Percentiles rank a stretch among this genome's conserved stretches.
These are phyloP conservation scores for Rhypophila decipiens DNA, from an alignment of 495 filamentous ascomycete genomes.

Conservation along the genomic window DNA sequence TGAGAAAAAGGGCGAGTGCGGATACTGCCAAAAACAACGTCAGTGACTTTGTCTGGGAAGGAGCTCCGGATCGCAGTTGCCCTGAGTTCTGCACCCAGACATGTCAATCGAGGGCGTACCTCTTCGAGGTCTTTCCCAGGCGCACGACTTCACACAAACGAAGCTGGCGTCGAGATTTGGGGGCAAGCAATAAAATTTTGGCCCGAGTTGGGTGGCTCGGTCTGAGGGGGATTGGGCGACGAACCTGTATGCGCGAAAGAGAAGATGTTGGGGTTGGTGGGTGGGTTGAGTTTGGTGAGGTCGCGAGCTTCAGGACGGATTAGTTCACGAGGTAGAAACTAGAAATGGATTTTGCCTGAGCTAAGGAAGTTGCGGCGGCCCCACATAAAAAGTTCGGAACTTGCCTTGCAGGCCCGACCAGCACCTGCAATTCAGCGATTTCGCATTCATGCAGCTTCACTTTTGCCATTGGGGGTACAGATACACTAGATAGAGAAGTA, in stretches of 20 bases:
- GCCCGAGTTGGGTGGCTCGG: not conserved
- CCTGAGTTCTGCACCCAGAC: not conserved
- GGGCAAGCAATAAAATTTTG: not conserved
- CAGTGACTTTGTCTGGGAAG: too few species aligned
- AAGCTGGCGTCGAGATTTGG: not conserved
- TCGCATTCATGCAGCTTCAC: too few species aligned
- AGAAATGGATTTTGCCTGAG: slow-evolving; percentile 7
- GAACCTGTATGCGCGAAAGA: not conserved
- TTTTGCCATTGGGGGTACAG: too few species aligned
- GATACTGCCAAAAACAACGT: not conserved
- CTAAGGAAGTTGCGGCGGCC: slow-evolving; percentile 8
- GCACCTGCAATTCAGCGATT: too few species aligned
- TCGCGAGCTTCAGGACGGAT: slow-evolving; percentile 11
- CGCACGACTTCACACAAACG: not conserved
- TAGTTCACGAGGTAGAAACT: slow-evolving; percentile 13
- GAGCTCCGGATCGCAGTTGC: too few species aligned
- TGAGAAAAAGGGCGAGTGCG: not conserved
- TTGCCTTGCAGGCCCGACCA: slow-evolving; percentile 11
- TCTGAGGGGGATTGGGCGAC: not conserved
- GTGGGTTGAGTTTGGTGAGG: slow-evolving; percentile 7
- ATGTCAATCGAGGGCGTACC: not conserved
- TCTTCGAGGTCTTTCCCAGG: not conserved
- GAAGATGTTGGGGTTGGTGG: not conserved
- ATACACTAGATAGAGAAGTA: too few species aligned
- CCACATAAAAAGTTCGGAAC: slow-evolving; percentile 11